These are phyloP conservation scores for Apiospora rasikravindrae DNA, from an alignment of 2,329 filamentous ascomycete genomes.

Conservation along the genomic window DNA sequence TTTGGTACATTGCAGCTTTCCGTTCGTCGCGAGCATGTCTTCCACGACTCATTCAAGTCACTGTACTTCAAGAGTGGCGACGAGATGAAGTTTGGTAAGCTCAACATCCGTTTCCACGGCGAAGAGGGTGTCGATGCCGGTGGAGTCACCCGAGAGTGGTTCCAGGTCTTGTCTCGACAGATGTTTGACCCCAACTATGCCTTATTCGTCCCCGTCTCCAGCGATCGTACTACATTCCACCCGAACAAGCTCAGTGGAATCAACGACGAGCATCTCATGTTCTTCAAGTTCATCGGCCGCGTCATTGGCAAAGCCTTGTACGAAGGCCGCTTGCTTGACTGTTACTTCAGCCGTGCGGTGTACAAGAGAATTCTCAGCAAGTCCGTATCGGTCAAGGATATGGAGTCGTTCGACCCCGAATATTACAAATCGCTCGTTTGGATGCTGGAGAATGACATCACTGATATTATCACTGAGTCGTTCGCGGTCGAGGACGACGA, in stretches of 20 bases:
- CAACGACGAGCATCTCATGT: conserved; percentile 94
- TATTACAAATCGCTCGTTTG: conserved; percentile 99
- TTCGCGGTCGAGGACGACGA: conserved; percentile 94
- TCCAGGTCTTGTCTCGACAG: conserved; percentile 93
- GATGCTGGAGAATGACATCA: conserved; percentile 99
- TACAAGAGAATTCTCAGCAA: conserved; percentile 98
- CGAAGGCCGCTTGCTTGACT: conserved; percentile 93
- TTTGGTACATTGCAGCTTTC: conserved; percentile 79
- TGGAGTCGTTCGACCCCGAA: conserved; percentile 97
- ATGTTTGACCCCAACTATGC: conserved; percentile 99
- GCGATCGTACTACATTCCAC: conserved; percentile 97
- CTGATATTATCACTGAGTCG: conserved; percentile 94
- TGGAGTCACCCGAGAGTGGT: conserved; percentile 98
- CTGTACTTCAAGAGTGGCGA: conserved; percentile 95
- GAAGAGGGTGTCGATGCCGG: conserved; percentile 98
- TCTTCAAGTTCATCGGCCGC: conserved; percentile 99
- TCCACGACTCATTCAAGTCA: conserved; percentile 98
- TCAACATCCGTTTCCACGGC: conserved; percentile 95
- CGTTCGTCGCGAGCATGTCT: conserved; percentile 92
- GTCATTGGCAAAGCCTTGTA: conserved; percentile 98
- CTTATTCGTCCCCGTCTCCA: conserved; percentile 93
- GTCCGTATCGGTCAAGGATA: conserved; percentile 95
- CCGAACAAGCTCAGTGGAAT: conserved; percentile 92
- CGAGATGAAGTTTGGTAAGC: conserved; percentile 98
- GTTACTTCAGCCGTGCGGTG: conserved; percentile 97